Conservation (phyloP, 1,284 basidiomycete species). For the Sanghuangporus baumii region DNA sequence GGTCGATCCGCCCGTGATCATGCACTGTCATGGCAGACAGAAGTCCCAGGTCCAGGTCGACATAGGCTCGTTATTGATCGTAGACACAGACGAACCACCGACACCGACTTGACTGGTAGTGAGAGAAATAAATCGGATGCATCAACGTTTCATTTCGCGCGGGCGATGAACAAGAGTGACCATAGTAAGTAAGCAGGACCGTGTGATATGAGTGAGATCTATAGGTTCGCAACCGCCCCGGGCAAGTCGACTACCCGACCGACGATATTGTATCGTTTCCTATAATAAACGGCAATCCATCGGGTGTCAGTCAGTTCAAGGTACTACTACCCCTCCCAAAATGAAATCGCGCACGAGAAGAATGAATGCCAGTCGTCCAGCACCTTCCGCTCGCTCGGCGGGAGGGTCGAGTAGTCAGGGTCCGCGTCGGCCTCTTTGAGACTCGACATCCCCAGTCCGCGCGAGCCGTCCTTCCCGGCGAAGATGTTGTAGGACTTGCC, state of each 20-base stretch:
- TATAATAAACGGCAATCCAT: slow-evolving; percentile 23
- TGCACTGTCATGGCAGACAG: neutral
- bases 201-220: neutral
- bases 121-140: too few species aligned
- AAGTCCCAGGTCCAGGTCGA: neutral
- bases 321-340: neutral
- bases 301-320: too few species aligned
- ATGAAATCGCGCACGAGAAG: slow-evolving; percentile 46
- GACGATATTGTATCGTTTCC: slow-evolving; percentile 81
- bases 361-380: slow-evolving; percentile 89
- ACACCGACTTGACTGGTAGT: too few species aligned
- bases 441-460: slow-evolving; percentile 80
- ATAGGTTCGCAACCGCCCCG: neutral
- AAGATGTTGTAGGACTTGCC: slow-evolving; percentile 70
- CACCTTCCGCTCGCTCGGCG: slow-evolving; percentile 74
- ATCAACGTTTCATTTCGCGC: too few species aligned
- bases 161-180: neutral
- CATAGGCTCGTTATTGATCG: too few species aligned
- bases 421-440: slow-evolving; percentile 86
- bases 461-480: slow-evolving; percentile 88
- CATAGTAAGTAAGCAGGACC: neutral
- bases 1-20: neutral
- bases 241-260: slow-evolving; percentile 49
- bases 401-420: slow-evolving; percentile 78
- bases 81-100: too few species aligned